Base-by-base conservation (phyloP, 495 filamentous ascomycete genomes). In the Jackrogersella minutella region DNA sequence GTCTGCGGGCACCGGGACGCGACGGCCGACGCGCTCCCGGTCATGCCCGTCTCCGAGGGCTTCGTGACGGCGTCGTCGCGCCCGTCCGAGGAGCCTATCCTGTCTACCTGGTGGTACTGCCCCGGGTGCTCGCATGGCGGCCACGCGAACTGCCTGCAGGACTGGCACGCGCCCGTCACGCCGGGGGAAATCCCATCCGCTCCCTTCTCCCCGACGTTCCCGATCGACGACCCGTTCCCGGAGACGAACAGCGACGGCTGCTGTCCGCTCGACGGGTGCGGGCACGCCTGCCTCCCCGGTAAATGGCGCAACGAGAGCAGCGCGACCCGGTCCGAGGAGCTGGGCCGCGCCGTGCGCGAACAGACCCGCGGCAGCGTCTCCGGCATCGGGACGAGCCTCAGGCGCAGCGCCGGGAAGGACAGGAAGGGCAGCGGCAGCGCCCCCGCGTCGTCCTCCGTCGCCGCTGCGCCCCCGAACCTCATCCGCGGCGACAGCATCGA, bases 81-180 rank as follows among this genome's bases (percentile, higher is more conserved):
- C 58, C 66, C 37, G 58, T 58, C 52, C 1, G 46, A 70, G 4
- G 70, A 74, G 7, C 66, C 71, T 13, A 74, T 76, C 5, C 66
- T 77, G 5, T 71, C 72, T 2, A 79, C 78, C 8, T 93, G 89
- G 90, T 86, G 82, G 69, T 89, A 85, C 80, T 93, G 91, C 63
- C 86, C 89, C 56, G 84, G 86, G 37, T 93, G 91, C 60, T 87
- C 86, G 16, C 91, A 93, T 64, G 90, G 90, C 43, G 90, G 90
- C 5, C 91, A 93, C 74, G 74, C 85, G 0, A 83, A 82, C 19
- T 93, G 91, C 65, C 81, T 93, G 46, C 80, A 81, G 44, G 83
- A 80, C 3, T 93, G 90, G 90, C 86, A 90, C 51, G 74, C 74
- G 7, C 60, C 74, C n/a, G 51, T 78, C 10, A 52, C 66, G 30